Evolutionary conservation across 2,329 filamentous ascomycete species (phyloP), one percentile per base, ranked within the genome.

Genomic region (Cladosporium sp.): DNA sequence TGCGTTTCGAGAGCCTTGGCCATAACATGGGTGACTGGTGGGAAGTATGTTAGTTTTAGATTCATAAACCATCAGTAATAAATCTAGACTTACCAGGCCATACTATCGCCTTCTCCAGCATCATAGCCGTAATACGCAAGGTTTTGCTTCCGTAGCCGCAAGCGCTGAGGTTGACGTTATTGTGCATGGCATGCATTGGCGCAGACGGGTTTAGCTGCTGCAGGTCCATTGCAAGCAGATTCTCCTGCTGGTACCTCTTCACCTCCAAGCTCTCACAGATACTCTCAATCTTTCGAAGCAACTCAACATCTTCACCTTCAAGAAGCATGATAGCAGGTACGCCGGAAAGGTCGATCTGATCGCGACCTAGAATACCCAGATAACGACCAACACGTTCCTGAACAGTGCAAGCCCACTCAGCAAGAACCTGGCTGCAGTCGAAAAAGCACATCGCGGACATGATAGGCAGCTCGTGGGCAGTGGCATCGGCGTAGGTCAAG

Each of bases 341-440:
- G 58, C 91, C 84, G 0, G 77, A 75, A 45, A 88, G 78, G 60
- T 96, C 89, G 29, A 93, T 80, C 0, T 86, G 79, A 55, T 95
- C 87, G 52, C 86, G 84, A 11, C 92, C 92, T 1, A 97, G 78
- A 5, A 96, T 82, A 4, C 92, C 92, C 5, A 97, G 69, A 61
- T 93, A 95, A 4, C 83, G 83, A 0, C 92, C 92, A n/a, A 96
- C 86, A 7, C 93, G 85, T 62, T 96, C 91, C 67, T 98, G 93
- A 3, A 97, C 81, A 1, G 90, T 93, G 4, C 88, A 87, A 35
- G 93, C 80, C 92, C 92, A 98, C 69, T 97, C 92, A 0, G 89
- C 89, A 27, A 98, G 79, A 1, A 97, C 89, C 63, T 96, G 91
- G 2, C 88, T 86, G 63, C 92, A 97, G 63, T 97, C 92, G 61